Evolutionary conservation across 1,139 yeast species (phyloP).

Genomic region (Diutina scorzettiae): DNA sequence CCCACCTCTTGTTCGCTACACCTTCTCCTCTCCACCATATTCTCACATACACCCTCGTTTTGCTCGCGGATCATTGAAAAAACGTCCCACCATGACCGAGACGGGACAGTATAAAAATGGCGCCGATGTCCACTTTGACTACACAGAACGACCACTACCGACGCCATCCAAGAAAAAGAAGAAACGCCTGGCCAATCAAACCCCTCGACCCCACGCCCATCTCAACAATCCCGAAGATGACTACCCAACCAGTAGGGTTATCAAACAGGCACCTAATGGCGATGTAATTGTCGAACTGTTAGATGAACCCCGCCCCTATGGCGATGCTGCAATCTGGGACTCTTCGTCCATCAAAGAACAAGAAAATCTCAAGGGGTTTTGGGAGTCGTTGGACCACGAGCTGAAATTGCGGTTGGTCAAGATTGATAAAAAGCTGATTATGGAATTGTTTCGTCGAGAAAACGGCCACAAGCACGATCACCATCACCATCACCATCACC

Average conservation of each 20-base stretch:
- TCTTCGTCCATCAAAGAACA: neutral
- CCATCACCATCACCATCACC: conserved; percentile 8
- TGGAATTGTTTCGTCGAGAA: conserved; percentile 1
- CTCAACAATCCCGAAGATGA: conserved; percentile 47
- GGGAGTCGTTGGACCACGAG: conserved; percentile 7
- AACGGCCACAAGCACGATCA: neutral
- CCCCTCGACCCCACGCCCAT: conserved; percentile 4
- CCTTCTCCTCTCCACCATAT: too few relatives aligned
- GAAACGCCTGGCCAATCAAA: conserved; percentile 8
- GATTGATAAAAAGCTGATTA: conserved; percentile 1
- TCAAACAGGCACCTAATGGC: conserved; percentile 63
- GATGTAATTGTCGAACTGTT: conserved; percentile 55
- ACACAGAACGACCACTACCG: conserved; percentile 12
- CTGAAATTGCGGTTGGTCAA: conserved; percentile 5
- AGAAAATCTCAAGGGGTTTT: neutral
- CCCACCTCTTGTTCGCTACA: too few relatives aligned
- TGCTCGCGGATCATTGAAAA: too few relatives aligned
- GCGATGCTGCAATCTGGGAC: conserved; percentile 1
- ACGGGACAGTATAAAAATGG: conserved; percentile 25
- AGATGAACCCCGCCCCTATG: conserved; percentile 14
- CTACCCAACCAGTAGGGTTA: conserved; percentile 62
- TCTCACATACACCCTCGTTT: too few relatives aligned
- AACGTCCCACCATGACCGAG: too few relatives aligned
- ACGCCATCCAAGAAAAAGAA: conserved; percentile 18
- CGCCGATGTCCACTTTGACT: conserved; percentile 50